A percentile compares a stretch with the other conserved stretches of the same genome.
These are phyloP conservation scores for Leptographium procerum DNA, from an alignment of 2,329 filamentous ascomycete genomes.

Conservation along the genomic window DNA sequence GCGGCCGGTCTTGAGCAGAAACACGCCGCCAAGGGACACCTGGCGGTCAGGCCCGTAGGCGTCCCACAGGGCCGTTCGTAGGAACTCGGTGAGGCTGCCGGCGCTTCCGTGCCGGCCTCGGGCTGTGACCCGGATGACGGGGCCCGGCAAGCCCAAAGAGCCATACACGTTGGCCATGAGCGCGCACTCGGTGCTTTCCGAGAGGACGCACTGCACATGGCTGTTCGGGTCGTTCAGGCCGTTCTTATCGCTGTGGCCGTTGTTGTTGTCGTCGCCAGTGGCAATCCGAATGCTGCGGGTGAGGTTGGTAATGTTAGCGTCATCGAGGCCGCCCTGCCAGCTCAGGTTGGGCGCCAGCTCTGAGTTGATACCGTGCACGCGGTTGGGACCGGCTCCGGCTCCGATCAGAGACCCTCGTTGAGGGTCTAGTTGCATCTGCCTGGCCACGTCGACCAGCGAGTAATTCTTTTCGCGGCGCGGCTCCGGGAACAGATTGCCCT, in stretches of 20 bases:
- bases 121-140: slow-evolving; percentile 15
- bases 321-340: slow-evolving; percentile 14
- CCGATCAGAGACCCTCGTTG: slow-evolving; percentile 24
- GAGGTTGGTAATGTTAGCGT: slow-evolving; percentile 15
- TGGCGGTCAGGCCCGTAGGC: slow-evolving; percentile 20
- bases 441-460: slow-evolving; percentile 19
- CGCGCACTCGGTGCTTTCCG: slow-evolving; percentile 19
- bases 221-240: too few species aligned
- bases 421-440: slow-evolving; percentile 24
- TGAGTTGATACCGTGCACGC: slow-evolving; percentile 28
- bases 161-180: slow-evolving; percentile 33
- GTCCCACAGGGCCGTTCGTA: slow-evolving; percentile 18
- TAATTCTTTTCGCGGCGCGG: slow-evolving; percentile 24
- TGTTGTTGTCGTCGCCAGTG: slow-evolving; percentile 13
- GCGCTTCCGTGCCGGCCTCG: slow-evolving; percentile 8
- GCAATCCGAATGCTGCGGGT: slow-evolving; percentile 15
- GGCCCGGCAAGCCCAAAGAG: slow-evolving; percentile 21
- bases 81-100: slow-evolving; percentile 22
- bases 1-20: slow-evolving; percentile 25
- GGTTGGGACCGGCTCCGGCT: slow-evolving; percentile 30
- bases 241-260: too few species aligned
- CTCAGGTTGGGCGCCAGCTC: slow-evolving; percentile 29
- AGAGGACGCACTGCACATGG: slow-evolving; percentile 2
- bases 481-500: slow-evolving; percentile 25
- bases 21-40: slow-evolving; percentile 29